phyloP scores from a whole-genome alignment of 768 basidiomycete genomes.

The Nevesoporus exiguus region DNA sequence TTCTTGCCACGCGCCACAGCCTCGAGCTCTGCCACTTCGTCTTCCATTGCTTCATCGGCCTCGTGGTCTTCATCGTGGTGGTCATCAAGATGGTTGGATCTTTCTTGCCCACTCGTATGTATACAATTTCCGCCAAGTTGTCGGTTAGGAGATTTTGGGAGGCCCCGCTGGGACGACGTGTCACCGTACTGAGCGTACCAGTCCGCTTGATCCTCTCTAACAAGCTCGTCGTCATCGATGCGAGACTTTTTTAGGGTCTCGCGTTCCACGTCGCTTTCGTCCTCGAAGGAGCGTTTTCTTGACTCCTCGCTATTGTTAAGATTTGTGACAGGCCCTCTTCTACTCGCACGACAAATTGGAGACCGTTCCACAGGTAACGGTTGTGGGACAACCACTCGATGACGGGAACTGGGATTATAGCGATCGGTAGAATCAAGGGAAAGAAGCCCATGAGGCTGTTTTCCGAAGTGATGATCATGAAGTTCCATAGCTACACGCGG shows the following conservation, averaged over 20 bases:
- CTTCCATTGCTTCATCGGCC: slow-evolving; percentile 35
- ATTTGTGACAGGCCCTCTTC: slow-evolving; percentile 29
- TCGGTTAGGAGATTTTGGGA: slow-evolving; percentile 48
- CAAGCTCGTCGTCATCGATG: slow-evolving; percentile 46
- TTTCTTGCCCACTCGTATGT: slow-evolving; percentile 41
- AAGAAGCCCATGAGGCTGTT: slow-evolving; percentile 15
- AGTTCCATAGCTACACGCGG: slow-evolving; percentile 24
- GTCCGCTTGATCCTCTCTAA: slow-evolving; percentile 46
- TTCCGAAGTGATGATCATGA: slow-evolving; percentile 19
- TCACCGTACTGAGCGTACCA: slow-evolving; percentile 34
- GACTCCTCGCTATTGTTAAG: slow-evolving; percentile 27
- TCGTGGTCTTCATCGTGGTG: slow-evolving; percentile 51
- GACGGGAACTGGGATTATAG: slow-evolving; percentile 34
- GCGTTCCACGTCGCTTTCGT: slow-evolving; percentile 41
- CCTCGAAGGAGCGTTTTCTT: slow-evolving; percentile 44
- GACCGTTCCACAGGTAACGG: slow-evolving; percentile 14
- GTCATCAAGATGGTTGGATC: slow-evolving; percentile 31
- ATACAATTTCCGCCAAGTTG: slow-evolving; percentile 42
- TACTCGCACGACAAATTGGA: slow-evolving; percentile 30
- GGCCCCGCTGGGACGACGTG: slow-evolving; percentile 36
- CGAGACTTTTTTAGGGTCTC: slow-evolving; percentile 51
- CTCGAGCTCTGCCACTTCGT: slow-evolving; percentile 39
- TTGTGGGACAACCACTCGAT: slow-evolving; percentile 7
- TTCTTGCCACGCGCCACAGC: slow-evolving; percentile 56
- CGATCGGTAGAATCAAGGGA: slow-evolving; percentile 35